Evolutionary conservation across 169 alveolate genomes (phyloP).

Genomic region (Pseudocohnilembus persalinus): DNA sequence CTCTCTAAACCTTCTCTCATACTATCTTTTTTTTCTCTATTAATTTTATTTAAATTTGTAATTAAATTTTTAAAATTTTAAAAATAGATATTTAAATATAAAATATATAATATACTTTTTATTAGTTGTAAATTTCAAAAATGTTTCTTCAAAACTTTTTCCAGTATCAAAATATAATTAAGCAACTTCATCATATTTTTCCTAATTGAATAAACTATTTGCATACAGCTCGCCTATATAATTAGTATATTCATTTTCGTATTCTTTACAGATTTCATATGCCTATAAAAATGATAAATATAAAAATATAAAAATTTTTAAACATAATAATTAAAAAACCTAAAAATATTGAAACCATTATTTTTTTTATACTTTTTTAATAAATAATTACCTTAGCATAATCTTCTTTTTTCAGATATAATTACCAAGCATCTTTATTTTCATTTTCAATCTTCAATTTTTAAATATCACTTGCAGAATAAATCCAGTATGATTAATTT

Average conservation of each 20-base stretch:
- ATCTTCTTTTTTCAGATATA: slow-evolving; percentile 54
- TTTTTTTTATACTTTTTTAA: slow-evolving; percentile 27
- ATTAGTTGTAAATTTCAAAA: slow-evolving; percentile 67
- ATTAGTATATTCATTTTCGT: slow-evolving; percentile 29
- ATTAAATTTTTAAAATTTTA: not conserved
- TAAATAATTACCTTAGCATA: slow-evolving; percentile 42
- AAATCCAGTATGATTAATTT: slow-evolving; percentile 53
- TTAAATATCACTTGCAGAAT: slow-evolving; percentile 49
- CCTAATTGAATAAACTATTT: slow-evolving; percentile 61
- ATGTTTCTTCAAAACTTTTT: slow-evolving; percentile 80
- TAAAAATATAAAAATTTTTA: slow-evolving; percentile 35
- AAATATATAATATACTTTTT: slow-evolving; percentile 12
- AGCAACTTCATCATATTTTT: slow-evolving; percentile 64
- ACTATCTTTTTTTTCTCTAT: slow-evolving; percentile 43
- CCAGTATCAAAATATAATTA: slow-evolving; percentile 57
- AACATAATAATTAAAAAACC: not conserved
- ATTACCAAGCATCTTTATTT: slow-evolving; percentile 80
- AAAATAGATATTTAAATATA: not conserved
- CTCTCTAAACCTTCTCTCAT: slow-evolving; percentile 35
- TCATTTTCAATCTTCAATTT: slow-evolving; percentile 63
- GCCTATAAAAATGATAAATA: too few relatives aligned
- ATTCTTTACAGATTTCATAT: slow-evolving; percentile 35
- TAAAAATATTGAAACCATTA: slow-evolving; percentile 3
- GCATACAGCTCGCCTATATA: slow-evolving; percentile 79
- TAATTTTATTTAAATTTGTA: slow-evolving; percentile 31